Conservation (phyloP, 306 rosid genomes). For the Ormosia semicastrata region DNA sequence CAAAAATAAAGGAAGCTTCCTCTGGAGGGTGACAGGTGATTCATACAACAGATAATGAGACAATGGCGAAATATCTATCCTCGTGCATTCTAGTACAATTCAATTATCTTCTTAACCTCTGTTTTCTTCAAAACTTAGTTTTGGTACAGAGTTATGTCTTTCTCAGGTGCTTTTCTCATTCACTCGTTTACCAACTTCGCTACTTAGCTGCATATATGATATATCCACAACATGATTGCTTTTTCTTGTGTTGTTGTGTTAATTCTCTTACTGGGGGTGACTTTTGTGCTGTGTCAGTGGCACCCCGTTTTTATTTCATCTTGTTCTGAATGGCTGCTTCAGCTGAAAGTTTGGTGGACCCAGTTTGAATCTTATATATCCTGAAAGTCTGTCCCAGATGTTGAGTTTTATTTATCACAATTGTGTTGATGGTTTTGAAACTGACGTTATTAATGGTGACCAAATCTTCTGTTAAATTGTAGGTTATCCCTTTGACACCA, state of each 20-base stretch:
- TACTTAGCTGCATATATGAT: background rate
- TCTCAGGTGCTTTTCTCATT: constrained; percentile 35
- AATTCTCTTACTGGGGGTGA: background rate
- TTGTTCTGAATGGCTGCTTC: background rate
- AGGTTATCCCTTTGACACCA: constrained; percentile 38
- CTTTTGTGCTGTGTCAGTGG: background rate
- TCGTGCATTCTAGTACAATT: background rate
- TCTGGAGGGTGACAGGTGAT: background rate
- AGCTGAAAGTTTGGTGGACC: background rate
- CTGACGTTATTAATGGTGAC: constrained; percentile 4
- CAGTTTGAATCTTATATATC: background rate
- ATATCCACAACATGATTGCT: background rate
- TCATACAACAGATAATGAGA: background rate
- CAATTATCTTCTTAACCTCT: background rate
- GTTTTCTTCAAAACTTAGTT: background rate
- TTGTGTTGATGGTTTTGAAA: background rate
- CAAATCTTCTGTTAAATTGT: constrained; percentile 29
- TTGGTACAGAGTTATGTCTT: constrained; percentile 23
- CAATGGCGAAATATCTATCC: constrained; percentile 16
- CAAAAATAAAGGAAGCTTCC: constrained; percentile 43
- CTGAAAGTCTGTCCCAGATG: background rate
- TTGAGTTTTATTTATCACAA: background rate
- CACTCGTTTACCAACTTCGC: background rate
- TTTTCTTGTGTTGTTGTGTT: background rate
- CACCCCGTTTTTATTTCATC: background rate